Conservation (phyloP, 352 stramenopile genomes). For the Phytophthora quininea region DNA sequence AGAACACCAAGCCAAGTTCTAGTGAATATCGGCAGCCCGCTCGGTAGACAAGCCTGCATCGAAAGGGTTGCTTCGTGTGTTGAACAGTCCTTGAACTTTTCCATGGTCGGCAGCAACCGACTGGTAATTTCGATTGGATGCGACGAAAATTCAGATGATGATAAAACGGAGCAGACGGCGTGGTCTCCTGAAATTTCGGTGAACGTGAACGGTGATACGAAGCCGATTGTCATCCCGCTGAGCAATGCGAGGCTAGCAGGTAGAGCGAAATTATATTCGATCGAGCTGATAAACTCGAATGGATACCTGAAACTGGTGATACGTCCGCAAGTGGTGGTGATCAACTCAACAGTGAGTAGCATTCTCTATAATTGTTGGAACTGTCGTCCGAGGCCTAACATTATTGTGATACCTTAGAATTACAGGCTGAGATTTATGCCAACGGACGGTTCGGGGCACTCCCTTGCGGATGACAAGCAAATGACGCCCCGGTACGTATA, state of each 20-base stretch:
- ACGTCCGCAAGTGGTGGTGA: conserved; percentile 54
- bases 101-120: conserved; percentile 15
- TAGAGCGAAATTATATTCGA: conserved; percentile 35
- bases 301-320: conserved; percentile 46
- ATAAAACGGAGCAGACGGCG: conserved; percentile 1
- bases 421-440: conserved; percentile 28
- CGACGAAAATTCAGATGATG: conserved; percentile 4
- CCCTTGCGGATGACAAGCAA: conserved; percentile 10
- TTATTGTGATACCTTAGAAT: conserved; percentile 18
- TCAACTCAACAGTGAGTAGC: conserved; percentile 62
- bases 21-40: conserved; percentile 24
- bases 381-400: conserved; percentile 1
- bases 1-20: conserved; percentile 27
- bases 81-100: conserved; percentile 34
- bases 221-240: conserved; percentile 32
- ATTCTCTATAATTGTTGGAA: conserved; percentile 2
- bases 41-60: conserved; percentile 15
- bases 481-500: conserved; percentile 24
- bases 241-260: conserved; percentile 10
- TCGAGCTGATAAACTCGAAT: conserved; percentile 42
- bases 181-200: conserved; percentile 43
- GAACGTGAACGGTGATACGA: conserved; percentile 40
- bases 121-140: conserved; percentile 36
- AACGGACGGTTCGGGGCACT: conserved; percentile 31
- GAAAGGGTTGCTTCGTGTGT: conserved; percentile 25